Conservation (phyloP, 139 green algal genomes). For the Chlamydomonas schloesseri region DNA sequence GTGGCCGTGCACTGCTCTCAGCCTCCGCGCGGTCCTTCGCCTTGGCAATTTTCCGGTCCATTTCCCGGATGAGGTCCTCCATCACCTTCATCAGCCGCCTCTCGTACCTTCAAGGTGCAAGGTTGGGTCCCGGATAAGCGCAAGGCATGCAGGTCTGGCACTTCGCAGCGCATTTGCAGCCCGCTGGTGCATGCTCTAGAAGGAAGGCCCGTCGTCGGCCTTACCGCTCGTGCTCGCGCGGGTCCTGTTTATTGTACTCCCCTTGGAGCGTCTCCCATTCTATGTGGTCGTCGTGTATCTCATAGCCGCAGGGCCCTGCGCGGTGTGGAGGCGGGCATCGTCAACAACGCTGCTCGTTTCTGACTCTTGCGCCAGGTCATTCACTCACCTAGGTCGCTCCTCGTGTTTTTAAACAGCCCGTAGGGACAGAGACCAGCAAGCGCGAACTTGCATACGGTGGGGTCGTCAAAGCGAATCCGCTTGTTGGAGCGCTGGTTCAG, state of each 20-base stretch:
- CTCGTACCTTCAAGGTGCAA: slow-evolving; percentile 82
- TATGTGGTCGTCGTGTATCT: slow-evolving; percentile 84
- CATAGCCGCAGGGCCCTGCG: slow-evolving; percentile 79
- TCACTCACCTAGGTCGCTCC: slow-evolving; percentile 80
- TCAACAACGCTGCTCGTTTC: too few relatives aligned
- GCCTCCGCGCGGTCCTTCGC: slow-evolving; percentile 82
- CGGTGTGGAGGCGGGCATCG: too few relatives aligned
- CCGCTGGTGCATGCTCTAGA: background rate
- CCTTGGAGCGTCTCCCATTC: slow-evolving; percentile 72
- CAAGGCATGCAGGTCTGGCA: too few relatives aligned
- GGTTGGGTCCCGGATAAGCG: background rate
- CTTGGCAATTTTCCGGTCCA: slow-evolving; percentile 87
- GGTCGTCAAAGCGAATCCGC: slow-evolving; percentile 72
- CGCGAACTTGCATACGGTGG: slow-evolving; percentile 85
- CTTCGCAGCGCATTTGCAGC: too few relatives aligned
- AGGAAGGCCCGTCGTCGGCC: background rate
- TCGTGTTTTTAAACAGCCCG: slow-evolving; percentile 89
- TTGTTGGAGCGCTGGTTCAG: slow-evolving; percentile 64
- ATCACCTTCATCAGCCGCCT: slow-evolving; percentile 76
- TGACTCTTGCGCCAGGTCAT: too few relatives aligned
- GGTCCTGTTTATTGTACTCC: slow-evolving; percentile 73
- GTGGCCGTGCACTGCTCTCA: slow-evolving; percentile 68
- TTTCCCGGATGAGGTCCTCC: slow-evolving; percentile 80
- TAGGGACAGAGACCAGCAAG: slow-evolving; percentile 85
- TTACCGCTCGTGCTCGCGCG: slow-evolving; percentile 76